phyloP scores from a whole-genome alignment of 805 yeast species.

The Cyberlindnera misumaiensis region DNA sequence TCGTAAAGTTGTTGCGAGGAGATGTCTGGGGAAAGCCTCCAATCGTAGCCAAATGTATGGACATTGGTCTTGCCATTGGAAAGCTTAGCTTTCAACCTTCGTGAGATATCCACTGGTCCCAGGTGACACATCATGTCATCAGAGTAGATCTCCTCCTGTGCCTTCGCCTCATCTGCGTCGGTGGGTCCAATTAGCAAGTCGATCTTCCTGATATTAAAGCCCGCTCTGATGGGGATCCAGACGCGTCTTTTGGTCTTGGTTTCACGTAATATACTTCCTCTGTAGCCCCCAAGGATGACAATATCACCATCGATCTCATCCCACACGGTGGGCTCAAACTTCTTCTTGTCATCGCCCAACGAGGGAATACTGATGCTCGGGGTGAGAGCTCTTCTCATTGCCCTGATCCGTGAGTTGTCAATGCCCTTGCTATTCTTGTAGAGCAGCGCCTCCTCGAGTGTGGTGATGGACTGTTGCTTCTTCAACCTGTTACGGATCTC shows the following conservation, averaged over 20 bases:
- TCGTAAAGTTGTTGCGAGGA: slow-evolving; percentile 44
- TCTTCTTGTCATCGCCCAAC: slow-evolving; percentile 15
- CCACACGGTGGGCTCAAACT: slow-evolving; percentile 37
- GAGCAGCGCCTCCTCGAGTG: slow-evolving; percentile 55
- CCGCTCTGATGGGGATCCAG: slow-evolving; percentile 88
- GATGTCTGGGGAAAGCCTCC: slow-evolving; percentile 71
- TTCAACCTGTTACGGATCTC: slow-evolving; percentile 28
- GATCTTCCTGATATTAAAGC: slow-evolving; percentile 64
- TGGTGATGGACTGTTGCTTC: slow-evolving; percentile 51
- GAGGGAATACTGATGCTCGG: slow-evolving; percentile 32
- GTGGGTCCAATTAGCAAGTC: slow-evolving; percentile 68
- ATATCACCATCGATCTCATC: slow-evolving; percentile 69
- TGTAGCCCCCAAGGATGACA: slow-evolving; percentile 78
- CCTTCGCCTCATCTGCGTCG: slow-evolving; percentile 58
- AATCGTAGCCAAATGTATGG: slow-evolving; percentile 84
- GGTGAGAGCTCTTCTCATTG: slow-evolving; percentile 57
- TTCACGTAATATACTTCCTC: slow-evolving; percentile 77
- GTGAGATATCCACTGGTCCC: slow-evolving; percentile 82
- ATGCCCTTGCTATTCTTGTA: slow-evolving; percentile 47
- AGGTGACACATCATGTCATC: slow-evolving; percentile 75
- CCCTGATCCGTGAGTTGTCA: slow-evolving; percentile 63
- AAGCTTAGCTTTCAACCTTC: slow-evolving; percentile 50
- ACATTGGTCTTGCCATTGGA: slow-evolving; percentile 54
- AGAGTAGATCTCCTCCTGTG: slow-evolving; percentile 49
- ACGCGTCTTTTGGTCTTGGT: slow-evolving; percentile 53